These are phyloP conservation scores for Naganishia sp. DNA, from an alignment of 1,284 basidiomycete genomes.

Conservation along the genomic window DNA sequence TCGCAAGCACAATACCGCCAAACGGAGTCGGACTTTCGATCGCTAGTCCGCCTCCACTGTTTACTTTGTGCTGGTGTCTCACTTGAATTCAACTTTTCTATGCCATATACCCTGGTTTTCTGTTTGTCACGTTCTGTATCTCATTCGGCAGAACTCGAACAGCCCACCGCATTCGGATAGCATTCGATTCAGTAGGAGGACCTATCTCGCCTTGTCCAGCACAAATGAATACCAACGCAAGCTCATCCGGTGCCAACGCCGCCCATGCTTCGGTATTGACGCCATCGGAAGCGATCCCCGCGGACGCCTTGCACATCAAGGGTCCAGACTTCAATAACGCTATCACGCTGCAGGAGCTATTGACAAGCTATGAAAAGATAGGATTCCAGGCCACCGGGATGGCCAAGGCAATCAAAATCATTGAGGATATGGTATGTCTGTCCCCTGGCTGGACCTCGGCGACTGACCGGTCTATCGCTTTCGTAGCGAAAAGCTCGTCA, in stretches of 20 bases:
- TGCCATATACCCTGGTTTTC: not conserved
- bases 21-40: not conserved
- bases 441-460: no score
- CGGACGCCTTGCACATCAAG: constrained; percentile 69
- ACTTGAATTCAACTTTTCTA: not conserved
- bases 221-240: not conserved
- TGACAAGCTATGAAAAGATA: constrained; percentile 80
- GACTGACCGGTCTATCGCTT: not conserved
- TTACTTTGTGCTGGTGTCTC: constrained; percentile 25
- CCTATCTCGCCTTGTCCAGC: not conserved
- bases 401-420: constrained; percentile 69
- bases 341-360: constrained; percentile 68
- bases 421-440: constrained; percentile 54
- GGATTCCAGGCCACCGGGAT: constrained; percentile 95
- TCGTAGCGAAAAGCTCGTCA: constrained; percentile 45
- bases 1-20: not conserved
- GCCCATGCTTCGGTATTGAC: constrained; percentile 68
- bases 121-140: no score
- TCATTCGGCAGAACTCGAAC: no score
- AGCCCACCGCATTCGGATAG: no score
- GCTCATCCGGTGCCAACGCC: constrained; percentile 34
- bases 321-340: constrained; percentile 83
- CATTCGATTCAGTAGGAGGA: no score
- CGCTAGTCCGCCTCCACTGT: not conserved
- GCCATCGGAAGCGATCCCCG: constrained; percentile 75